Conservation (phyloP, 768 basidiomycete species). For the Phanerochaete sordida region DNA sequence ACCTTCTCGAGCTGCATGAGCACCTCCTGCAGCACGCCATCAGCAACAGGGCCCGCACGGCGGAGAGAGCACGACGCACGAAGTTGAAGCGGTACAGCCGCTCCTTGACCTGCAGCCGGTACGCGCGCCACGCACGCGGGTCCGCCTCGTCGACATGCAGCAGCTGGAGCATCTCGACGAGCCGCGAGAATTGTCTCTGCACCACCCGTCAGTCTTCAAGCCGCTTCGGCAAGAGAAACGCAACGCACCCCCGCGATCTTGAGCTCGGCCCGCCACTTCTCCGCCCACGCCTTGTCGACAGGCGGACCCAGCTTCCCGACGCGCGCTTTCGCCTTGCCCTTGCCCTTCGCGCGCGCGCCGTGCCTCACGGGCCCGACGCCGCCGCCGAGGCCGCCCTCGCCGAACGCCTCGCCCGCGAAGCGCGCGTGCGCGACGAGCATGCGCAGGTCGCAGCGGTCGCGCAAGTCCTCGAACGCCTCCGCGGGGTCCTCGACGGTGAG, state of each 20-base stretch:
- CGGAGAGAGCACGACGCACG: conserved; percentile 43
- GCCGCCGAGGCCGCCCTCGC: conserved; percentile 22
- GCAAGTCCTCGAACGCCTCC: conserved; percentile 94
- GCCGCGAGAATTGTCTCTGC: conserved; percentile 90
- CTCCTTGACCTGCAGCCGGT: conserved; percentile 88
- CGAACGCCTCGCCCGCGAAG: conserved; percentile 74
- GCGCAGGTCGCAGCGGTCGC: conserved; percentile 87
- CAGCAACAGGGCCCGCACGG: not conserved
- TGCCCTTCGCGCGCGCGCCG: conserved; percentile 24
- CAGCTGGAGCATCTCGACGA: conserved; percentile 89
- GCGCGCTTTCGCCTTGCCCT: conserved; percentile 32
- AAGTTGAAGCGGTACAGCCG: conserved; percentile 94
- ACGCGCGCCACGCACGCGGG: conserved; percentile 52
- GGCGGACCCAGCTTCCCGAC: conserved; percentile 77
- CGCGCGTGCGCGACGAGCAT: conserved; percentile 63
- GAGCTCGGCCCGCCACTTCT: conserved; percentile 74
- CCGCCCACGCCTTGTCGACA: conserved; percentile 70
- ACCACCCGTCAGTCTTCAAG: conserved; percentile 6
- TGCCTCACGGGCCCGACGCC: conserved; percentile 45
- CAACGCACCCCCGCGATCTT: conserved; percentile 80
- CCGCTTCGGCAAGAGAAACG: not conserved
- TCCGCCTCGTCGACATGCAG: conserved; percentile 64
- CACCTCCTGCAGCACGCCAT: conserved; percentile 56
- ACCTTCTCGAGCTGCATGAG: conserved; percentile 84
- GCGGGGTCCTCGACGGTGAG: conserved; percentile 97